Evolutionary conservation across 2,329 filamentous ascomycete genomes (phyloP).

Genomic region (Xylariales sp.): DNA sequence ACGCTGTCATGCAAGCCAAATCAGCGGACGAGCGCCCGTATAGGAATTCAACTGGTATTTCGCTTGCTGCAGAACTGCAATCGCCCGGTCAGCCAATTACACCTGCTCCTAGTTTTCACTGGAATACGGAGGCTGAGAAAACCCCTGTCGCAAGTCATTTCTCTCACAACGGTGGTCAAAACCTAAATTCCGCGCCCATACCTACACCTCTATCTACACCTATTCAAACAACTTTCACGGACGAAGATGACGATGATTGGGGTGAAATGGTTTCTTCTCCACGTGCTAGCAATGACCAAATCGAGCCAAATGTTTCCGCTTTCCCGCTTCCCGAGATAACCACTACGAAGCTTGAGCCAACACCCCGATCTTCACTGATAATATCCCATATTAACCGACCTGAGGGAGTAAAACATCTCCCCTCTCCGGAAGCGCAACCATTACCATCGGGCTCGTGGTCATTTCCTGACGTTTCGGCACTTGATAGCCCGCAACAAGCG

Average conservation of each 20-base stretch:
- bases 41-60: slow-evolving; percentile 41
- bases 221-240: slow-evolving; percentile 26
- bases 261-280: slow-evolving; percentile 68
- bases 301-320: slow-evolving; percentile 18
- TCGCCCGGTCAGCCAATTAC: not conserved
- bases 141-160: slow-evolving; percentile 14
- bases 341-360: not conserved
- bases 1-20: slow-evolving; percentile 4
- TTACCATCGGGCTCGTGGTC: not conserved
- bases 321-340: not conserved
- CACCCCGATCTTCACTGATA: slow-evolving; percentile 2
- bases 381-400: not conserved
- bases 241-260: slow-evolving; percentile 67
- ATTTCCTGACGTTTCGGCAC: slow-evolving; percentile 41
- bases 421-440: not conserved
- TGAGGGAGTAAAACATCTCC: not conserved
- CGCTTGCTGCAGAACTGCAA: slow-evolving; percentile 20
- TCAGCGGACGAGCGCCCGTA: slow-evolving; percentile 21
- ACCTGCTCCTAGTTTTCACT: slow-evolving; percentile 41
- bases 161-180: not conserved
- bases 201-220: slow-evolving; percentile 4
- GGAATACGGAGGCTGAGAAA: slow-evolving; percentile 38
- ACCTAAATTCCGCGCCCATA: not conserved
- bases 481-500: slow-evolving; percentile 37
- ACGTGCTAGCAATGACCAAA: slow-evolving; percentile 25